Evolutionary conservation across 2,329 filamentous ascomycete species (phyloP).

Genomic region (Cordyceps tenuipes): DNA sequence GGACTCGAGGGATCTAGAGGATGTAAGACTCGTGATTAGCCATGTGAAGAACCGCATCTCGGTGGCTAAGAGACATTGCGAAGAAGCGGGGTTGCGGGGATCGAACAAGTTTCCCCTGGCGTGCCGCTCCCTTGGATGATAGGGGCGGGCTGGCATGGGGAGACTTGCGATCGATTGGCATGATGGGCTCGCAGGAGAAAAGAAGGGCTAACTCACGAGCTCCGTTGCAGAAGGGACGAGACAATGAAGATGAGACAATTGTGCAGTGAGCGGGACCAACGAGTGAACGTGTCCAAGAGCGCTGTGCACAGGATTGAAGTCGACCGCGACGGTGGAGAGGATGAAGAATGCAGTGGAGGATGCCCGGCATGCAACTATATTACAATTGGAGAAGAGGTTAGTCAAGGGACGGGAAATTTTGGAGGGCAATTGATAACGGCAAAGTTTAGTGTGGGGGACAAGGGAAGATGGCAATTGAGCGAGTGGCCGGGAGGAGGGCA

Average conservation of each 20-base stretch:
- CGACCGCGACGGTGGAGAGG: slow-evolving; percentile 36
- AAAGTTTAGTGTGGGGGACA: slow-evolving; percentile 29
- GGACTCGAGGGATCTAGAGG: slow-evolving; percentile 35
- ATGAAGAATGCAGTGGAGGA: slow-evolving; percentile 25
- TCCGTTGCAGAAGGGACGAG: slow-evolving; percentile 33
- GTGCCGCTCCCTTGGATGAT: slow-evolving; percentile 23
- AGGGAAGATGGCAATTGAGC: slow-evolving; percentile 11
- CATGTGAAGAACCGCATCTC: slow-evolving; percentile 15
- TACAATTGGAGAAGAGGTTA: slow-evolving; percentile 19
- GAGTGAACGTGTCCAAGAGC: slow-evolving; percentile 57
- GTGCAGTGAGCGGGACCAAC: slow-evolving; percentile 48
- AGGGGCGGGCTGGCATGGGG: slow-evolving; percentile 21
- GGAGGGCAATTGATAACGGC: slow-evolving; percentile 16
- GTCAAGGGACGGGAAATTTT: slow-evolving; percentile 29
- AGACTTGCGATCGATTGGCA: slow-evolving; percentile 18
- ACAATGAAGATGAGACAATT: slow-evolving; percentile 40
- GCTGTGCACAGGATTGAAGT: slow-evolving; percentile 33
- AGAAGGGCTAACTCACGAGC: slow-evolving; percentile 42
- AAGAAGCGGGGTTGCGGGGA: slow-evolving; percentile 14
- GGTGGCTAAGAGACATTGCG: slow-evolving; percentile 17
- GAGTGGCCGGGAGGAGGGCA: slow-evolving; percentile 22
- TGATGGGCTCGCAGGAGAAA: slow-evolving; percentile 14
- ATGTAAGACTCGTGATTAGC: slow-evolving; percentile 23
- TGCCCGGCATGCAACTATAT: slow-evolving; percentile 31
- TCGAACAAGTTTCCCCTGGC: slow-evolving; percentile 12